Evolutionary conservation across 2,329 filamentous ascomycete species (phyloP).

Genomic region (Aspergillus clavatus): DNA sequence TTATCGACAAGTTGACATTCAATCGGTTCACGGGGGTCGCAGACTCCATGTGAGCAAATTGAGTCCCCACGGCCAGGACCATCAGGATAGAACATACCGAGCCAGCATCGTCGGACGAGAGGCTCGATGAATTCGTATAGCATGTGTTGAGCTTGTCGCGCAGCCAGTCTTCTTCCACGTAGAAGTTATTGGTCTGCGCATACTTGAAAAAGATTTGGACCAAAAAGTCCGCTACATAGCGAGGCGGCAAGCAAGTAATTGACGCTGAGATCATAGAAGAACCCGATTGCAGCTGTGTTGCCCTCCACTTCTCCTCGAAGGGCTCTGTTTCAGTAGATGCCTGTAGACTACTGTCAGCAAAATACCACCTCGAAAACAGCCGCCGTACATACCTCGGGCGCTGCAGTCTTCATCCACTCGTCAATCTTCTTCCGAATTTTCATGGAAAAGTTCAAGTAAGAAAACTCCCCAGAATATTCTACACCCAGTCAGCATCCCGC

Average conservation of each 20-base stretch:
- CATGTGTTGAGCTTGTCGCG: conserved; percentile 35
- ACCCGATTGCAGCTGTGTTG: conserved; percentile 39
- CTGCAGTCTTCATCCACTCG: conserved; percentile 38
- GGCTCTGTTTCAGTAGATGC: conserved; percentile 34
- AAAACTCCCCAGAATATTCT: conserved; percentile 46
- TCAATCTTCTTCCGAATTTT: conserved; percentile 42
- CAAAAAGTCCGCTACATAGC: conserved; percentile 42
- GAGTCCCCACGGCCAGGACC: conserved; percentile 42
- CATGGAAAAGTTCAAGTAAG: conserved; percentile 43
- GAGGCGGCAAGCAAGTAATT: conserved; percentile 39
- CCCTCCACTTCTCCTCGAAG: conserved; percentile 41
- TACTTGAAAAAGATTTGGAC: conserved; percentile 43
- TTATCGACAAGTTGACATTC: conserved; percentile 17
- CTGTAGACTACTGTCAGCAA: conserved; percentile 22
- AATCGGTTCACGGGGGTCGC: conserved; percentile 32
- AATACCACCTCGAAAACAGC: background rate
- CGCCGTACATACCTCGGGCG: conserved; percentile 28
- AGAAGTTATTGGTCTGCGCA: conserved; percentile 42
- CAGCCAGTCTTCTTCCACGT: conserved; percentile 41
- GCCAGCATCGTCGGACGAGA: conserved; percentile 37
- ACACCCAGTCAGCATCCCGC: background rate
- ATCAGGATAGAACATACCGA: conserved; percentile 41
- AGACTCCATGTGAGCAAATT: conserved; percentile 43
- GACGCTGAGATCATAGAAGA: conserved; percentile 35
- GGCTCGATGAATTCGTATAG: conserved; percentile 33